These are phyloP conservation scores for Globisporangium spiculum DNA, from an alignment of 352 stramenopile species.

Conservation along the genomic window DNA sequence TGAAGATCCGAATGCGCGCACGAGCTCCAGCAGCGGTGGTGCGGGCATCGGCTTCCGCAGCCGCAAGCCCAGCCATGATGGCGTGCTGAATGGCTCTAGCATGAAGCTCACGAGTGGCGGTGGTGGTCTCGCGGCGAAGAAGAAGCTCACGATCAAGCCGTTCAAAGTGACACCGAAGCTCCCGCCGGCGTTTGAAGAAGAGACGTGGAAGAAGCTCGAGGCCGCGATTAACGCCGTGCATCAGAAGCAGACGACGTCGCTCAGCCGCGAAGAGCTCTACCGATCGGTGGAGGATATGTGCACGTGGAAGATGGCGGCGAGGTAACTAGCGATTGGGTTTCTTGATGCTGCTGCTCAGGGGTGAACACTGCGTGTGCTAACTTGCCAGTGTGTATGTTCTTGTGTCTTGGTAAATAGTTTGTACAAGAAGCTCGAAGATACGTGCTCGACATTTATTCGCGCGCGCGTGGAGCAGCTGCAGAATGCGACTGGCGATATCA, in stretches of 20 bases:
- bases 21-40: background rate
- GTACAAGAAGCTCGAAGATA: slow-evolving; percentile 66
- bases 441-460: slow-evolving; percentile 65
- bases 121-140: slow-evolving; percentile 25
- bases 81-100: slow-evolving; percentile 18
- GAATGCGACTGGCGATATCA: slow-evolving; percentile 56
- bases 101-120: slow-evolving; percentile 9
- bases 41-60: slow-evolving; percentile 14
- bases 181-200: slow-evolving; percentile 69
- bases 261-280: slow-evolving; percentile 83
- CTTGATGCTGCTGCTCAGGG: background rate
- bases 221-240: slow-evolving; percentile 65
- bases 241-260: slow-evolving; percentile 55
- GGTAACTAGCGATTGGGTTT: slow-evolving; percentile 18
- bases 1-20: slow-evolving; percentile 14
- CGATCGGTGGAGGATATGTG: slow-evolving; percentile 88
- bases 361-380: background rate
- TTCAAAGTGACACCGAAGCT: slow-evolving; percentile 80
- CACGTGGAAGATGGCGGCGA: slow-evolving; percentile 90
- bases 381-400: background rate
- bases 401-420: slow-evolving; percentile 22
- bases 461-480: slow-evolving; percentile 53
- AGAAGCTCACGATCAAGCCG: slow-evolving; percentile 87
- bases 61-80: slow-evolving; percentile 16
- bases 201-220: slow-evolving; percentile 75